Percentiles rank a stretch among this genome's conserved stretches.
Conservation (phyloP, 179 eudicot genomes). For the Nepenthes alata region DNA sequence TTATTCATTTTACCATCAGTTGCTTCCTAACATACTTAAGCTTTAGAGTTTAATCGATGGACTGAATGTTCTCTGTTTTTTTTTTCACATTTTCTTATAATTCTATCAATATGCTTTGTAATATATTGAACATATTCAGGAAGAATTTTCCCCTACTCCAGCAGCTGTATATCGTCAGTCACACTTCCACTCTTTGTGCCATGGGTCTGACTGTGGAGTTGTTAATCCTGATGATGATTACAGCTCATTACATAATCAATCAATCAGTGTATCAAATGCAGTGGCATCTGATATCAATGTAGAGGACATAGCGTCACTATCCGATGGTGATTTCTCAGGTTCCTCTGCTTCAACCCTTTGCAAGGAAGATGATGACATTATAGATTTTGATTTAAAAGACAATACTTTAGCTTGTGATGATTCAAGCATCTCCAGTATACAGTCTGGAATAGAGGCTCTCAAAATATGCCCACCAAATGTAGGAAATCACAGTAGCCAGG, state of each 20-base stretch:
- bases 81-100: neutral
- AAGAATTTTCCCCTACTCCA: conserved; percentile 23
- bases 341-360: conserved; percentile 15
- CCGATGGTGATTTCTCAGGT: conserved; percentile 12
- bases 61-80: conserved; percentile 1
- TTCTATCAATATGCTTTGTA: neutral
- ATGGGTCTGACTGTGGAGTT: conserved; percentile 24
- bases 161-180: conserved; percentile 25
- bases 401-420: conserved; percentile 15
- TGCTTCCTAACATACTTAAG: neutral
- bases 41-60: too few species aligned
- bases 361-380: conserved; percentile 19
- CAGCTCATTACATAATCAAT: conserved; percentile 20
- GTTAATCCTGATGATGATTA: conserved; percentile 16
- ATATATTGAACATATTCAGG: conserved; percentile 20
- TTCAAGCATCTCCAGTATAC: conserved; percentile 20
- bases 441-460: conserved; percentile 26
- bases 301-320: conserved; percentile 12
- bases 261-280: conserved; percentile 12
- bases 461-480: conserved; percentile 27
- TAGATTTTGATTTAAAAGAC: conserved; percentile 12
- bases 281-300: conserved; percentile 10
- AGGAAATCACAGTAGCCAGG: conserved; percentile 26
- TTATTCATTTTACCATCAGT: too few species aligned
- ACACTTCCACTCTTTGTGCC: conserved; percentile 19